phyloP scores from a whole-genome alignment of 805 yeast species.

The Candida taoyuanica region DNA sequence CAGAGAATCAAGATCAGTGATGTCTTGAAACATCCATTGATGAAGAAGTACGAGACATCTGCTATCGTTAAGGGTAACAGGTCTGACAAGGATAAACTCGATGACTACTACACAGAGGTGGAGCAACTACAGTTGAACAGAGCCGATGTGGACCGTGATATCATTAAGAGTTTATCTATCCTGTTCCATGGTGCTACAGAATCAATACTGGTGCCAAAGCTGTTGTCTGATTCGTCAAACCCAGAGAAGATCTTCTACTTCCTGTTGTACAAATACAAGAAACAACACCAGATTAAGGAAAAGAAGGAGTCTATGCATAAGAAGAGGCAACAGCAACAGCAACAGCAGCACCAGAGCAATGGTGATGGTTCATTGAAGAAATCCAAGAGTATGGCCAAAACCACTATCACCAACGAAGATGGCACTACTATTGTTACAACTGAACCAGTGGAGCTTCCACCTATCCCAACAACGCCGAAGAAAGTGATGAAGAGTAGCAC shows the following conservation, averaged over 20 bases:
- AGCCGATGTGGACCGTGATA: slow-evolving; percentile 57
- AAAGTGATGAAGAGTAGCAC: slow-evolving; percentile 19
- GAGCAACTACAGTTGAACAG: slow-evolving; percentile 34
- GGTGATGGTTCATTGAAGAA: slow-evolving; percentile 34
- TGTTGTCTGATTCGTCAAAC: slow-evolving; percentile 53
- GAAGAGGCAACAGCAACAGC: slow-evolving; percentile 26
- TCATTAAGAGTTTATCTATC: slow-evolving; percentile 69
- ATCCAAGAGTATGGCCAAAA: slow-evolving; percentile 38
- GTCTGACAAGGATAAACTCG: slow-evolving; percentile 27
- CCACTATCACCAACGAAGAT: slow-evolving; percentile 33
- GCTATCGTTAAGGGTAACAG: slow-evolving; percentile 30
- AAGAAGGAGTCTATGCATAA: slow-evolving; percentile 16
- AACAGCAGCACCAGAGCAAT: slow-evolving; percentile 27
- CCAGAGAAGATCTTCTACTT: slow-evolving; percentile 82
- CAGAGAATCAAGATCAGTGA: slow-evolving; percentile 75
- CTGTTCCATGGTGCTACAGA: slow-evolving; percentile 76
- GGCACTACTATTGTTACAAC: slow-evolving; percentile 24
- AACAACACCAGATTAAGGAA: slow-evolving; percentile 44
- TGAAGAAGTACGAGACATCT: slow-evolving; percentile 60
- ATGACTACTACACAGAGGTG: slow-evolving; percentile 35
- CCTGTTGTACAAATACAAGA: slow-evolving; percentile 65
- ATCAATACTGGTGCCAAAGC: slow-evolving; percentile 44
- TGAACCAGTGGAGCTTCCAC: slow-evolving; percentile 15
- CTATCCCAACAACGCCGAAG: slow-evolving; percentile 19
- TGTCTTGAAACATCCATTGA: slow-evolving; percentile 75